phyloP scores from a whole-genome alignment of 1,284 basidiomycete genomes.

The Rhodotorula sp. region DNA sequence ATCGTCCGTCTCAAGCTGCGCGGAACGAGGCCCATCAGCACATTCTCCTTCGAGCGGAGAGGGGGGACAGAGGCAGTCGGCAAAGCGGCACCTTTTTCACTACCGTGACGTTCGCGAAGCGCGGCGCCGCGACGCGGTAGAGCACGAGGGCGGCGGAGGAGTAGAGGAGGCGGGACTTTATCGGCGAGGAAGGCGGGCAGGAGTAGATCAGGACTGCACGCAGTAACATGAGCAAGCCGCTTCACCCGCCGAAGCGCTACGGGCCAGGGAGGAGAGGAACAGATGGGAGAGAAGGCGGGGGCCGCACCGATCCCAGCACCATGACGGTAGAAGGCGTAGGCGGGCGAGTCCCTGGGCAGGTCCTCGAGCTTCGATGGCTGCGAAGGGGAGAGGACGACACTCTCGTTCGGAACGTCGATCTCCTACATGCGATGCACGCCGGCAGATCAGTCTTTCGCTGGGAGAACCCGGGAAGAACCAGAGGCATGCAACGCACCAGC shows the following conservation, averaged over 20 bases:
- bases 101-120: slow-evolving; percentile 56
- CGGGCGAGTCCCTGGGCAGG: slow-evolving; percentile 19
- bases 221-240: no score
- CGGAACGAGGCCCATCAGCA: slow-evolving; percentile 57
- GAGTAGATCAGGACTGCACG: slow-evolving; percentile 78
- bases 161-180: slow-evolving; percentile 84
- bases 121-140: slow-evolving; percentile 58
- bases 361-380: slow-evolving; percentile 22
- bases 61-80: no score
- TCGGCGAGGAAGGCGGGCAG: slow-evolving; percentile 73
- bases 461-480: no score
- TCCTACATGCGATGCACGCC: slow-evolving; percentile 12
- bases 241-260: background rate
- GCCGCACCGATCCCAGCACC: slow-evolving; percentile 16
- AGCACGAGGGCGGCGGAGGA: slow-evolving; percentile 67
- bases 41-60: background rate
- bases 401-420: slow-evolving; percentile 27
- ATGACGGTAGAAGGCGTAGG: slow-evolving; percentile 34
- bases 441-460: background rate
- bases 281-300: no score
- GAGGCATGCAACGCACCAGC: background rate
- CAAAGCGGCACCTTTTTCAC: slow-evolving; percentile 39
- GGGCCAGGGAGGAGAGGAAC: no score
- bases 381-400: slow-evolving; percentile 19
- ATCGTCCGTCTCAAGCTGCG: slow-evolving; percentile 80